Evolutionary conservation across 1,284 basidiomycete species (phyloP).

Genomic region (Rhodotorula mucilaginosa): DNA sequence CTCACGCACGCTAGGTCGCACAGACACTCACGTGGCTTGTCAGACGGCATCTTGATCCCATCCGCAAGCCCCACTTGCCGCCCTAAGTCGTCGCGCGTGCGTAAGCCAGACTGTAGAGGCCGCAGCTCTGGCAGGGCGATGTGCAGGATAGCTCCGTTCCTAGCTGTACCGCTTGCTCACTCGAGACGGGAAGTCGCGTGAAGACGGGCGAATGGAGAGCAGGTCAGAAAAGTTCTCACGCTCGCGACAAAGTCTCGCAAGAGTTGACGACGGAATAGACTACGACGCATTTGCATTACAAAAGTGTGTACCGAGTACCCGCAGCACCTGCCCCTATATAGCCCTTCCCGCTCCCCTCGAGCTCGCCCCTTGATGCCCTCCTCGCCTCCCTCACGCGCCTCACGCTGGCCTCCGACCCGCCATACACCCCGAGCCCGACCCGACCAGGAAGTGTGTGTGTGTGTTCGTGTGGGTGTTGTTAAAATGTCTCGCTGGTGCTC

Average conservation of each 20-base stretch:
- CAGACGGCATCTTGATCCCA: background rate
- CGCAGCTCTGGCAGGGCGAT: background rate
- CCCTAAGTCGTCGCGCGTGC: background rate
- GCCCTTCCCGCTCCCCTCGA: no score
- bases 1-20: background rate
- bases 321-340: no score
- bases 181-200: no score
- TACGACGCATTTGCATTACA: background rate
- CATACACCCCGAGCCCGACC: background rate
- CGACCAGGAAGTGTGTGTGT: background rate
- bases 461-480: background rate
- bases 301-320: no score
- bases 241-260: background rate
- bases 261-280: background rate
- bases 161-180: no score
- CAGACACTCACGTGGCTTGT: background rate
- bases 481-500: conserved; percentile 8
- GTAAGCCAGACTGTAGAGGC: background rate
- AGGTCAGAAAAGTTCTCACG: no score
- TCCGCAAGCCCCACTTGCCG: background rate
- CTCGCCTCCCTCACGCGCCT: background rate
- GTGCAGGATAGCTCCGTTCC: no score
- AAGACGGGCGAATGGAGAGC: no score
- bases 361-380: no score
- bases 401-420: background rate